Evolutionary conservation across 495 filamentous ascomycete species (phyloP), one percentile per base, ranked within the genome.

Genomic region (Hamigera avellanea): DNA sequence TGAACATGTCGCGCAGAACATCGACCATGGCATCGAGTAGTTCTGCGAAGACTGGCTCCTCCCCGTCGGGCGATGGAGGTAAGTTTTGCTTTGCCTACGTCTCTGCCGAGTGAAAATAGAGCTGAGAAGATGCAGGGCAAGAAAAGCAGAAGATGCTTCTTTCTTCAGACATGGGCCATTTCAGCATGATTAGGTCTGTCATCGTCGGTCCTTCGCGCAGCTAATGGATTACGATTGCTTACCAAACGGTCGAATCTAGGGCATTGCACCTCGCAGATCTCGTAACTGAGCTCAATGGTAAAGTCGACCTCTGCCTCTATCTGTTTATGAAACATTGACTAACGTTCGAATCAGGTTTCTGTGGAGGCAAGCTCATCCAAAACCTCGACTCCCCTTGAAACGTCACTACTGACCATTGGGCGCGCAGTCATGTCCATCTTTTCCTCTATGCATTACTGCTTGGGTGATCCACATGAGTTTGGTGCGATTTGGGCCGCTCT

Each of bases 201-300:
- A 31, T 30, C 14, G 15, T 14, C 29, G 36, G 32, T 18, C 19
- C 8, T 26, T 27, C 17, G 33, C 8, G 32, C 21, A 4, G 9
- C 5, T 9, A 9, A 6, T 30, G 6, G 3, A 30, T 30, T 12
- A 4, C 27, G n/a, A 5, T 30, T 5, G 33, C 50, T 53, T 14
- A 52, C 40, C 30, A 26, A 42, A 14, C 16, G 26, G 49, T 42
- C 10, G 31, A 36, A 30, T 35, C 23, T 39, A 85, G 81, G 54
- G 85, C 88, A 40, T 70, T 96, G 42, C 91, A 98, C 53, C 75
- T 96, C 40, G 91, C 91, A 13, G 91, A 98, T 62, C 66, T 93
- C 28, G 93, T 98, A 48, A 98, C 91, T 17, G 86, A 93, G 52
- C 61, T 96, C 30, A 98, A 98, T 59, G 87, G 88, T 93, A 69